Conservation (phyloP, 208 protist genomes). For the Balamuthia mandrillaris region DNA sequence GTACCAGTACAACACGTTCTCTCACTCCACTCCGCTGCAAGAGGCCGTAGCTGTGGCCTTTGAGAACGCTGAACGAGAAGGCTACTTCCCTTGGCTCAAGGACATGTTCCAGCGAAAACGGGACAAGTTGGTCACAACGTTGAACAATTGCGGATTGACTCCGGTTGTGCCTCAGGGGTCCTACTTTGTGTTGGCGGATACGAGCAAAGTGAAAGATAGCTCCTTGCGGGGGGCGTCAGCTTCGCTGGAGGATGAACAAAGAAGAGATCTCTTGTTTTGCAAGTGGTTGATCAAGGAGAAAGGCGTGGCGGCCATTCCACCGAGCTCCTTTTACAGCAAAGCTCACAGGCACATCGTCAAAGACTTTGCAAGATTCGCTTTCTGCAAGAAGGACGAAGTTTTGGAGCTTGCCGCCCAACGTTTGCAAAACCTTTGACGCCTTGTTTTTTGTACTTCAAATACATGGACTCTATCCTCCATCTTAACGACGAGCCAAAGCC, state of each 20-base stretch:
- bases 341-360: slow-evolving; percentile 66
- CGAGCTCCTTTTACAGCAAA: slow-evolving; percentile 74
- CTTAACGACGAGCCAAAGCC: neutral
- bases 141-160: slow-evolving; percentile 59
- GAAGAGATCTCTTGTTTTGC: slow-evolving; percentile 81
- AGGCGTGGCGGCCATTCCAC: slow-evolving; percentile 82
- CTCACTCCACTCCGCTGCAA: slow-evolving; percentile 80
- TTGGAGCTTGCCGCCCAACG: slow-evolving; percentile 36
- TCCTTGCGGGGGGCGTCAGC: neutral
- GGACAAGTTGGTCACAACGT: slow-evolving; percentile 7
- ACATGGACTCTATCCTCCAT: neutral
- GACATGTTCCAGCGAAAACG: slow-evolving; percentile 54
- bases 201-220: slow-evolving; percentile 44
- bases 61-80: slow-evolving; percentile 56
- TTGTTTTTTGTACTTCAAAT: neutral
- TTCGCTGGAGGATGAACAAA: slow-evolving; percentile 11
- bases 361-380: slow-evolving; percentile 80
- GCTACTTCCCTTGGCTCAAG: slow-evolving; percentile 66
- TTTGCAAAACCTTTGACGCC: slow-evolving; percentile 25
- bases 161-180: slow-evolving; percentile 70
- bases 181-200: slow-evolving; percentile 85
- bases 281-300: slow-evolving; percentile 80
- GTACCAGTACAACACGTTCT: slow-evolving; percentile 81
- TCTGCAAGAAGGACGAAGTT: slow-evolving; percentile 79
- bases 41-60: slow-evolving; percentile 77